A percentile compares a stretch with the other conserved stretches of the same genome.
Conservation (phyloP, 2,329 filamentous ascomycete genomes). For the Penicillium sp. region DNA sequence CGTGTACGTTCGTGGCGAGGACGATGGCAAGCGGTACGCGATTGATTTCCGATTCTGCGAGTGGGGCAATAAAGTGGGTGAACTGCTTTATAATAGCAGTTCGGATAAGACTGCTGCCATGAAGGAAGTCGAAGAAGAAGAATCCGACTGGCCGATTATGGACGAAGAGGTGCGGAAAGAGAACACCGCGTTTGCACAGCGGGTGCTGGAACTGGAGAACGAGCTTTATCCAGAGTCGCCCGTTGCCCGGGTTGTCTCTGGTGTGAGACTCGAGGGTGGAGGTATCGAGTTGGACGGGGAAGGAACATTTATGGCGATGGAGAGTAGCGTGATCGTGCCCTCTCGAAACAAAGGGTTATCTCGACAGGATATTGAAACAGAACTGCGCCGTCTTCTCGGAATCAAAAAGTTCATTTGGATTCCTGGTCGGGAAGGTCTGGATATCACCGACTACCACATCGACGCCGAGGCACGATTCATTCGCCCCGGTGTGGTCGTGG, state of each 20-base stretch:
- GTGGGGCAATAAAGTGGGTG: conserved; percentile 27
- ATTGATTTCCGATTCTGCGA: conserved; percentile 32
- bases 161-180: conserved; percentile 14
- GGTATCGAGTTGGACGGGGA: conserved; percentile 42
- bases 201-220: conserved; percentile 25
- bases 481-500: conserved; percentile 33
- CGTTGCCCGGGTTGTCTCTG: conserved; percentile 24
- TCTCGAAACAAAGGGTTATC: conserved; percentile 35
- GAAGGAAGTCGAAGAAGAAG: background rate
- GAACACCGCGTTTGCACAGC: conserved; percentile 25
- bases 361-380: conserved; percentile 29
- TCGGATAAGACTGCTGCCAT: conserved; percentile 15
- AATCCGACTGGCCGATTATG: conserved; percentile 25
- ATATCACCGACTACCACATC: conserved; percentile 42
- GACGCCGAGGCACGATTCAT: conserved; percentile 37
- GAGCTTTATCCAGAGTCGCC: background rate
- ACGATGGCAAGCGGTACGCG: conserved; percentile 23
- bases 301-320: conserved; percentile 40
- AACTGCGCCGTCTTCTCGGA: conserved; percentile 33
- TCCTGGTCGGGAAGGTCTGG: conserved; percentile 34
- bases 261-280: conserved; percentile 36
- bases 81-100: conserved; percentile 21
- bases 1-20: conserved; percentile 28
- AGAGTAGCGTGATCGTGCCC: conserved; percentile 38
- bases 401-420: conserved; percentile 40